Evolutionary conservation across 495 filamentous ascomycete species (phyloP).

Genomic region (Penicillium bovifimosum): DNA sequence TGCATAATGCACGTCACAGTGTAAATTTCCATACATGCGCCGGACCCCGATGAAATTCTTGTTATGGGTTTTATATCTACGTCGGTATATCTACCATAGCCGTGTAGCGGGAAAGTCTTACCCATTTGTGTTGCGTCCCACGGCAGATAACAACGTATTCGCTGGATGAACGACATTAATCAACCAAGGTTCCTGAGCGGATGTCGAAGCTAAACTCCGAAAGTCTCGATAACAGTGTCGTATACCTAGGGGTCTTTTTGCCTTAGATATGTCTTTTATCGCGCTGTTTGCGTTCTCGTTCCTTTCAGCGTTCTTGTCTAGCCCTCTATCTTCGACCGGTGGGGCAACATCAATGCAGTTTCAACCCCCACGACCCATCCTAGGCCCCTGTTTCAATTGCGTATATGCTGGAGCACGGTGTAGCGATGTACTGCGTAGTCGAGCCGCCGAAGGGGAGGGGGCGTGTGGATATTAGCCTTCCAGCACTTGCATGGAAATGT

Average conservation of each 20-base stretch:
- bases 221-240: constrained; percentile 5
- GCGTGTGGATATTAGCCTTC: constrained; percentile 2
- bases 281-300: background rate
- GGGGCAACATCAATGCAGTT: background rate
- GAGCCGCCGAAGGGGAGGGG: background rate
- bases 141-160: background rate
- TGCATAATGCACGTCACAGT: constrained; percentile 27
- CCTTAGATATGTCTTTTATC: background rate
- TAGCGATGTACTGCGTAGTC: background rate
- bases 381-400: background rate
- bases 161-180: background rate
- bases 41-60: background rate
- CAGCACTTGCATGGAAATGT: constrained; percentile 5
- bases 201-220: background rate
- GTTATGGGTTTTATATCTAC: background rate
- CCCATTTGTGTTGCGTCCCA: background rate
- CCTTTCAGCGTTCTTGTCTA: too few species aligned
- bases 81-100: background rate
- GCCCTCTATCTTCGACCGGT: background rate
- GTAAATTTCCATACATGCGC: constrained; percentile 9
- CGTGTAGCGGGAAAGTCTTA: background rate
- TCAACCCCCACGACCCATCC: background rate
- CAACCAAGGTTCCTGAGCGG: background rate
- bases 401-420: background rate
- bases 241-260: background rate